Evolutionary conservation across 257 asterid species (phyloP), one percentile per base, ranked within the genome.

Genomic region (Petrea volubilis): DNA sequence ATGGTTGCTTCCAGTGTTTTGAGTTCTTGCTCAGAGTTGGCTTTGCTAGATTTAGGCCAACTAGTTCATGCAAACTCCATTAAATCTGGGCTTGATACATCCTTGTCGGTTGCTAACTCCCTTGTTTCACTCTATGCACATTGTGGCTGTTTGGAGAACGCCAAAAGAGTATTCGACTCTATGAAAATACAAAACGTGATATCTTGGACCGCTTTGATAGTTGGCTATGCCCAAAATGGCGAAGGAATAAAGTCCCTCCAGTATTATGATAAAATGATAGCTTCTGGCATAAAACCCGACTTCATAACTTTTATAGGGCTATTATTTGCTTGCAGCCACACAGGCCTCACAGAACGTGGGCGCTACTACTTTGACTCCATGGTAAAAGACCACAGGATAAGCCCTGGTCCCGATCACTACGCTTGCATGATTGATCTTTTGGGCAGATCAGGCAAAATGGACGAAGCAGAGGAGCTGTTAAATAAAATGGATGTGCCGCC

Each of bases 281-380:
- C 77, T 14, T 78, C 84, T 34, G 96, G 96, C 13, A 68, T 79
- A 36, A 68, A 83, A 63, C 98, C 97, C 3, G 98, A 93, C 73
- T 85, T 69, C 76, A 74, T 93, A 64, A 89, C 96, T 14, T 93
- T 93, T 34, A 87, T 93, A 36, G 96, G 96, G 27, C 60, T 91
- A 77, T 77, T 93, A 3, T 93, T 91, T 49, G 96, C 98, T 64
- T 93, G 97, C 84, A 91, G 96, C 78, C 98, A 91, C 56, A 82
- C 91, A 1, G 96, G 98, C 43, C 90, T 93, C 11, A 83, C 81
- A 8, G 96, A 82, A 46, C 78, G 72, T 11, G 98, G 96, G 4
- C 85, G 61, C 24, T 38, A 17, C 71, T 81, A 78, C 79, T 91
- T 91, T 6, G 76, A 81, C 0, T 83, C 94, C 21, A 93, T 91